Conservation (phyloP, 768 basidiomycete species). For the Boletus speciosus region DNA sequence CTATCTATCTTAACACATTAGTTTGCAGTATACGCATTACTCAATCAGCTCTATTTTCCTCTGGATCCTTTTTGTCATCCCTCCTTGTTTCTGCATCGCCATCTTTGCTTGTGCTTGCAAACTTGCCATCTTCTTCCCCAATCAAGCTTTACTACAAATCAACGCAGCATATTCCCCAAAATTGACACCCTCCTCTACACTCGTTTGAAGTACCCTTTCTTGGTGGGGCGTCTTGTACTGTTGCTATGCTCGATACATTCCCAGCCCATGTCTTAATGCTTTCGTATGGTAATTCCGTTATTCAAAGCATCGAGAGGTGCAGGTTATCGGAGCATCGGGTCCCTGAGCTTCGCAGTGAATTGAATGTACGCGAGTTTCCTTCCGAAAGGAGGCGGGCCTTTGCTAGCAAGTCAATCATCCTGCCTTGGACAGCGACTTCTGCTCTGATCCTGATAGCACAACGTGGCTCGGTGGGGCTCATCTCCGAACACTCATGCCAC, state of each 20-base stretch:
- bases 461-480: constrained; percentile 1
- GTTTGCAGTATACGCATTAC: constrained; percentile 24
- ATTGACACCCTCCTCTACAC: constrained; percentile 26
- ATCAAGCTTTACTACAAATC: constrained; percentile 15
- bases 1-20: constrained; percentile 26
- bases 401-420: constrained; percentile 12
- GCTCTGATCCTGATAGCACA: constrained; percentile 4
- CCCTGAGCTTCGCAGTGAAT: constrained; percentile 9
- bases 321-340: constrained; percentile 1
- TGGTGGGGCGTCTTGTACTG: constrained; percentile 32
- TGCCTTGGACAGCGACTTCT: background rate
- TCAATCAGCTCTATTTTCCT: constrained; percentile 18
- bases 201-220: constrained; percentile 27
- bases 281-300: constrained; percentile 34
- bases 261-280: constrained; percentile 35
- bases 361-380: constrained; percentile 7
- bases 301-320: constrained; percentile 21
- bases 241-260: constrained; percentile 34
- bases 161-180: constrained; percentile 24
- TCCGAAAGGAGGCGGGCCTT: background rate
- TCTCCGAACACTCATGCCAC: constrained; percentile 11
- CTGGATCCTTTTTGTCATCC: constrained; percentile 22
- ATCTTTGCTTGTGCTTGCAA: constrained; percentile 22
- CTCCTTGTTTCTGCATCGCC: constrained; percentile 22
- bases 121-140: constrained; percentile 10